phyloP scores from a whole-genome alignment of 169 alveolate genomes.

The Plasmodium reichenowi region DNA sequence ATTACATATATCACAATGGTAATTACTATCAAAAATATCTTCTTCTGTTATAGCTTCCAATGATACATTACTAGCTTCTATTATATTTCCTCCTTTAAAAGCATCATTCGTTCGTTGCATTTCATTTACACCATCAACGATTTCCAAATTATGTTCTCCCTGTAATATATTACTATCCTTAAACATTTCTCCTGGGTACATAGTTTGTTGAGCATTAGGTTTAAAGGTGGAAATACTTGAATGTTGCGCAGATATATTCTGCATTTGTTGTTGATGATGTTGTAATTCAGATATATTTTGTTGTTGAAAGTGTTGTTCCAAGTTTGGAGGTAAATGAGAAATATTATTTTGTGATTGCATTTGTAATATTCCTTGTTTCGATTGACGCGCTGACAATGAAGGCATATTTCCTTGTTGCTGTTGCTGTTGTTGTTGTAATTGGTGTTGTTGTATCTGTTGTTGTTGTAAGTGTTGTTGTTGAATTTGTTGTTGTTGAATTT shows the following conservation, averaged over 20 bases:
- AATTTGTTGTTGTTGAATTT: conserved; percentile 19
- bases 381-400: conserved; percentile 14
- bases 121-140: conserved; percentile 48
- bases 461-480: conserved; percentile 6
- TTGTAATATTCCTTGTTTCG: conserved; percentile 4
- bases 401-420: conserved; percentile 26
- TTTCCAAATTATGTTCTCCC: conserved; percentile 35
- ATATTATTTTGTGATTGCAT: conserved; percentile 9
- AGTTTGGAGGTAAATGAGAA: conserved; percentile 27
- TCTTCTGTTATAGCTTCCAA: conserved; percentile 46
- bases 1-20: conserved; percentile 87
- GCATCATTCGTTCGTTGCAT: conserved; percentile 34
- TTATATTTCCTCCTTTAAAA: not conserved
- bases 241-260: conserved; percentile 11
- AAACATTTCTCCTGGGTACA: conserved; percentile 7
- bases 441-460: conserved; percentile 4
- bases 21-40: conserved; percentile 76
- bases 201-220: not conserved
- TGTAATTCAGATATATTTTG: not conserved
- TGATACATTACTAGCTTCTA: not conserved
- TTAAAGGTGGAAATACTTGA: conserved; percentile 8
- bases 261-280: conserved; percentile 1
- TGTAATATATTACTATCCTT: conserved; percentile 19
- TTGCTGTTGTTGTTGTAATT: conserved; percentile 13
- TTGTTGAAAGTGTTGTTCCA: conserved; percentile 2